Conservation (phyloP, 768 basidiomycete genomes). For the Mycena leptocephala region DNA sequence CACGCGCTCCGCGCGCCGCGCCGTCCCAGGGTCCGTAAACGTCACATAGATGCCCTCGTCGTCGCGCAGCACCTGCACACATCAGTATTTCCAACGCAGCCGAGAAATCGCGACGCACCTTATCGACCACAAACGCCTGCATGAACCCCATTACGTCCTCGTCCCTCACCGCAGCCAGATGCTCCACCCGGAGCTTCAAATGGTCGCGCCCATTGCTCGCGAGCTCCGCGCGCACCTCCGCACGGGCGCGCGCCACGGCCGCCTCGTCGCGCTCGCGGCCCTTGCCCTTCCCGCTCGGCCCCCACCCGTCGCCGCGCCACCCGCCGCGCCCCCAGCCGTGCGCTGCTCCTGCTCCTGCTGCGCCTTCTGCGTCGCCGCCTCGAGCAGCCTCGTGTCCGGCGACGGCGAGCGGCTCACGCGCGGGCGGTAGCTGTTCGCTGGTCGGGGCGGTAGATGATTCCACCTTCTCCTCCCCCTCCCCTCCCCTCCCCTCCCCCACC, state of each 20-base stretch:
- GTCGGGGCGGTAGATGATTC: slow-evolving; percentile 10
- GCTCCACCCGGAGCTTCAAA: slow-evolving; percentile 69
- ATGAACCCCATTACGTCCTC: slow-evolving; percentile 82
- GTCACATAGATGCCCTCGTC: slow-evolving; percentile 86
- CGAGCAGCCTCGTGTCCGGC: slow-evolving; percentile 68
- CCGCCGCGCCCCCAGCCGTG: slow-evolving; percentile 11
- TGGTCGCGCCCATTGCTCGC: slow-evolving; percentile 78
- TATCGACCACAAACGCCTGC: slow-evolving; percentile 73
- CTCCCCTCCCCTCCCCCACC: slow-evolving; percentile 15
- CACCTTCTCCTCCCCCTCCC: slow-evolving; percentile 2
- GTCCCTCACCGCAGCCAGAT: slow-evolving; percentile 70
- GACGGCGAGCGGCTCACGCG: slow-evolving; percentile 9
- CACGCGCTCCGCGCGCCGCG: slow-evolving; percentile 78
- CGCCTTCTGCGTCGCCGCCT: slow-evolving; percentile 52
- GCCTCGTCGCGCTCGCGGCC: slow-evolving; percentile 32
- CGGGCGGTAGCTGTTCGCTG: slow-evolving; percentile 28
- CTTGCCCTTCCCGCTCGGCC: slow-evolving; percentile 37
- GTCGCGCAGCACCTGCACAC: slow-evolving; percentile 78
- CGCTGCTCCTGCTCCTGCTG: slow-evolving; percentile 56
- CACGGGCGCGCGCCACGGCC: slow-evolving; percentile 46
- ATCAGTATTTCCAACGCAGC: neutral
- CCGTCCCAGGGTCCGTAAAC: slow-evolving; percentile 75
- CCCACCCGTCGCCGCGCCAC: slow-evolving; percentile 4
- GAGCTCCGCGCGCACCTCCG: slow-evolving; percentile 65
- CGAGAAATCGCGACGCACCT: slow-evolving; percentile 65